Evolutionary conservation across 805 yeast species (phyloP).

Genomic region (Myxozyma geophila): DNA sequence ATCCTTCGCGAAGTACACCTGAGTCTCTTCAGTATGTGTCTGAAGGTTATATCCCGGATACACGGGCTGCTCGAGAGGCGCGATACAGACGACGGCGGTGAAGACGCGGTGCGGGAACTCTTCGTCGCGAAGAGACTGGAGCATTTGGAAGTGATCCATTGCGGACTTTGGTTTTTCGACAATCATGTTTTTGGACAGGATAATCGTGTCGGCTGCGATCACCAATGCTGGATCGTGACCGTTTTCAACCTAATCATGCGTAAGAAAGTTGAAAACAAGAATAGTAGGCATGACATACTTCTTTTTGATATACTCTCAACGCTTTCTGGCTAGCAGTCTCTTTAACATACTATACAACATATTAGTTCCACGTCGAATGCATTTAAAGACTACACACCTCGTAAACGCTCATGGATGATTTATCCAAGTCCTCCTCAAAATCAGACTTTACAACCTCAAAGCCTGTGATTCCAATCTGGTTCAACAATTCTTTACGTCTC

Average conservation of each 20-base stretch:
- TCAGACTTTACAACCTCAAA: constrained; percentile 60
- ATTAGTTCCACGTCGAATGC: constrained; percentile 9
- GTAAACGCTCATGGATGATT: constrained; percentile 52
- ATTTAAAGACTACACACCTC: constrained; percentile 44
- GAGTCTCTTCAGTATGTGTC: constrained; percentile 51
- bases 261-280: neutral
- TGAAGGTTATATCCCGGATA: constrained; percentile 50
- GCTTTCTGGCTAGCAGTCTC: constrained; percentile 75
- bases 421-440: constrained; percentile 77
- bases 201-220: constrained; percentile 77
- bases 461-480: constrained; percentile 49
- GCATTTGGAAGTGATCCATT: constrained; percentile 55
- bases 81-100: constrained; percentile 59
- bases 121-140: constrained; percentile 55
- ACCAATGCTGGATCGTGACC: constrained; percentile 45
- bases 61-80: constrained; percentile 49
- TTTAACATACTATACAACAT: constrained; percentile 58
- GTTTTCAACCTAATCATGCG: constrained; percentile 40
- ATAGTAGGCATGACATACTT: constrained; percentile 36
- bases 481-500: constrained; percentile 72
- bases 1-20: constrained; percentile 45
- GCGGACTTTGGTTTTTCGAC: constrained; percentile 81
- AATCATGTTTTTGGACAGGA: constrained; percentile 60
- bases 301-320: constrained; percentile 57
- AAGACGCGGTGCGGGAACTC: constrained; percentile 53